Conservation (phyloP, 2,329 filamentous ascomycete species). For the Tolypocladium paradoxum region DNA sequence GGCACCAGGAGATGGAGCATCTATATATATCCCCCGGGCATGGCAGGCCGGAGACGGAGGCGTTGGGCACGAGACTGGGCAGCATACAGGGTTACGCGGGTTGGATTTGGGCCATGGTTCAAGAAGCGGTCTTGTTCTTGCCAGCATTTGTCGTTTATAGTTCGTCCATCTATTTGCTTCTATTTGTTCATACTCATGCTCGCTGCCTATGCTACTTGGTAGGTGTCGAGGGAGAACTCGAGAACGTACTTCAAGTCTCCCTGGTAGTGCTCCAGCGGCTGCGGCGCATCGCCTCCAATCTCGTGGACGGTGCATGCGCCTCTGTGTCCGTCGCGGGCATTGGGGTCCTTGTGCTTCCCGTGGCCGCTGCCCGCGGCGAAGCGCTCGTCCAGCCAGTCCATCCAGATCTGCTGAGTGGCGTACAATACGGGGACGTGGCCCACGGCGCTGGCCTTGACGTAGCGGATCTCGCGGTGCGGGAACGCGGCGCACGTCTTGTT, state of each 20-base stretch:
- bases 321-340: background rate
- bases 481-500: conserved; percentile 9
- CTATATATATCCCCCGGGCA: background rate
- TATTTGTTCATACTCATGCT: too few species aligned
- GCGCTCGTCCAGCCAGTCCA: conserved; percentile 12
- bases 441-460: conserved; percentile 9
- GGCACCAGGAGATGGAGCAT: background rate
- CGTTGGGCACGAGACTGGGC: background rate
- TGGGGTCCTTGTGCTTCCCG: background rate
- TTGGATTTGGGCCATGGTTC: background rate
- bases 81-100: background rate
- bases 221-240: conserved; percentile 2
- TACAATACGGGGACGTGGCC: conserved; percentile 8
- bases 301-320: conserved; percentile 1
- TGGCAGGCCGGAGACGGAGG: background rate
- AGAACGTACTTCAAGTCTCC: conserved; percentile 4
- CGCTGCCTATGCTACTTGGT: conserved; percentile 2
- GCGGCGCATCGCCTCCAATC: conserved; percentile 3
- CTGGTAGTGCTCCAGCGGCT: conserved; percentile 6
- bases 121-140: background rate
- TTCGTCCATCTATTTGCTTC: background rate
- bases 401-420: conserved; percentile 12
- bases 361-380: conserved; percentile 2
- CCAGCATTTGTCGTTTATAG: background rate
- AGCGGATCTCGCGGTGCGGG: conserved; percentile 7